Evolutionary conservation across 352 stramenopile genomes (phyloP), one percentile per base, ranked within the genome.

Genomic region (Globisporangium heterothallicum): DNA sequence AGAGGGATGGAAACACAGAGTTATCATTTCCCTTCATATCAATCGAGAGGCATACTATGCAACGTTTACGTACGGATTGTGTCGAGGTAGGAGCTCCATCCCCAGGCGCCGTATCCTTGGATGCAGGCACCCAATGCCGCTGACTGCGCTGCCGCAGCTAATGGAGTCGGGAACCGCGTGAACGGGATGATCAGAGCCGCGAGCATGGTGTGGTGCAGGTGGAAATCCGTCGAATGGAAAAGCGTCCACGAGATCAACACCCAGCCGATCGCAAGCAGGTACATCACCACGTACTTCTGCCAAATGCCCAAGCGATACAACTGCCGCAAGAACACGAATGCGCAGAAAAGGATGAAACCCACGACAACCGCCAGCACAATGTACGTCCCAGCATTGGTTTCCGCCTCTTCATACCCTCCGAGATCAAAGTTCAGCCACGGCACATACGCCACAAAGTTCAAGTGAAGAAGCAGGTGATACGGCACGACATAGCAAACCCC

Each of bases 181-280:
- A 90, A 50, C n/a, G 82, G 79, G 14, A 93, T 53, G 8, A 90
- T 36, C 18, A 82, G 50, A 2, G 74, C 68, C 1, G 75, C 78
- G 8, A 91, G 45, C 74, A 89, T 88, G 0, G 81, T 74, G 55
- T 93, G 82, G 50, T 91, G 82, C 12, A 91, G 32, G 45, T 93
- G 82, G 13, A 89, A 84, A 19, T 68, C 47, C 9, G 74, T 80
- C 16, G 72, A 77, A n/a, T 61, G 56, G 49, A 87, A 91, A 1
- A 88, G 48, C 1, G 41, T 61, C 66, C 71, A 87, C 18, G 71
- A 83, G 24, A 88, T 13, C 2, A 82, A n/a, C 21, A 71, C 64
- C 34, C 40, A 59, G 14, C 56, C 18, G 0, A 74, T 35, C 12
- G 81, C 29, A 7, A 46, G 6, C 1, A 45, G 21, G 48, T 90